phyloP scores from a whole-genome alignment of 768 basidiomycete genomes.

The Podaxis sp. region DNA sequence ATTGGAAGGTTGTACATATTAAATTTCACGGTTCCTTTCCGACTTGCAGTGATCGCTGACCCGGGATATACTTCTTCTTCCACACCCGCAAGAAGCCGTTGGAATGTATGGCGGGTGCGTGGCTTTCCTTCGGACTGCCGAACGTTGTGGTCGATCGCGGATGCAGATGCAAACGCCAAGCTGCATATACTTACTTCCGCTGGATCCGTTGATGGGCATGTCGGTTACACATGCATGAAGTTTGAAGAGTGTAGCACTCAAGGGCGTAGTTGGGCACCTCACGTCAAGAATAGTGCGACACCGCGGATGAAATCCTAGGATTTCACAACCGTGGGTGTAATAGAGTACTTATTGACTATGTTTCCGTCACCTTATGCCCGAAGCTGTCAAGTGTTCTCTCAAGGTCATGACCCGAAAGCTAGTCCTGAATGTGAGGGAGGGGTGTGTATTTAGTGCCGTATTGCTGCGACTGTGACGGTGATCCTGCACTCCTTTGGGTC shows the following conservation, averaged over 20 bases:
- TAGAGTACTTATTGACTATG: neutral
- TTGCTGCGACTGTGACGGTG: neutral
- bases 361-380: neutral
- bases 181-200: neutral
- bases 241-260: neutral
- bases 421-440: neutral
- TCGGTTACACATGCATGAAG: neutral
- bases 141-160: neutral
- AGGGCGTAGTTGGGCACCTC: neutral
- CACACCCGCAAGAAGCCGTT: neutral
- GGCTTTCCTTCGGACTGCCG: neutral
- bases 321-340: neutral
- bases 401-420: neutral
- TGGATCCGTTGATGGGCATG: neutral
- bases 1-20: neutral
- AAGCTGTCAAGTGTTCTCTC: neutral
- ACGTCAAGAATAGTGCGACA: neutral
- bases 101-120: neutral
- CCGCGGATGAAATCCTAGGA: neutral
- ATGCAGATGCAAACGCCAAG: neutral
- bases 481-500: neutral
- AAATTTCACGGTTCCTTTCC: neutral
- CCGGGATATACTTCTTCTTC: neutral
- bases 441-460: neutral
- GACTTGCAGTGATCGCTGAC: neutral